A percentile compares a stretch with the other conserved stretches of the same genome.
Conservation (phyloP, 1,284 basidiomycete species). For the Polyporus tsugae region DNA sequence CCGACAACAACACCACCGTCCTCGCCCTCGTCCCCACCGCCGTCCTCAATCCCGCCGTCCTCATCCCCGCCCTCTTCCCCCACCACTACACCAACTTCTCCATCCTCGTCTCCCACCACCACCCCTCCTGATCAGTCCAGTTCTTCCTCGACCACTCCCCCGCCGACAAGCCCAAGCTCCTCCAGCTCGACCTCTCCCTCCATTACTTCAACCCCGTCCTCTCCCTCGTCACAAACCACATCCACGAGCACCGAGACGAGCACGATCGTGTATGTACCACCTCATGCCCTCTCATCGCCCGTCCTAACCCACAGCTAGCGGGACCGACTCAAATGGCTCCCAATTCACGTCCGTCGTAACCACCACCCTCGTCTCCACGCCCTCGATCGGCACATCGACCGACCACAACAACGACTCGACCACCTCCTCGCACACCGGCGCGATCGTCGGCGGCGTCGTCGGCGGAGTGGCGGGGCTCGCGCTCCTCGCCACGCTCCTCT, state of each 20-base stretch:
- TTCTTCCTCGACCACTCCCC: background rate
- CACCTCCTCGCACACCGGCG: conserved; percentile 42
- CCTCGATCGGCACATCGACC: conserved; percentile 18
- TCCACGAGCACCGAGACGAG: conserved; percentile 28
- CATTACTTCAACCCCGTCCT: background rate
- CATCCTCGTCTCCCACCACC: conserved; percentile 1
- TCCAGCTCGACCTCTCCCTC: conserved; percentile 5
- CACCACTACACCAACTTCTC: conserved; percentile 6
- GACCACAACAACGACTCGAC: conserved; percentile 15
- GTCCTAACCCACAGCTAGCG: conserved; percentile 24
- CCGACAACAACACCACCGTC: conserved; percentile 10
- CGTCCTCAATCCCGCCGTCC: too few relatives aligned
- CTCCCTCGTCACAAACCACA: conserved; percentile 18
- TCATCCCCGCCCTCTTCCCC: conserved; percentile 9
- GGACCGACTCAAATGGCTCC: conserved; percentile 36
- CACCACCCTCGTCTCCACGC: conserved; percentile 25
- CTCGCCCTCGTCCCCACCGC: background rate
- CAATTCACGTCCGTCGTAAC: conserved; percentile 36
- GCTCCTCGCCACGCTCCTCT: conserved; percentile 38
- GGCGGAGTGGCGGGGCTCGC: conserved; percentile 45
- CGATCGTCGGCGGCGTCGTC: conserved; percentile 51
- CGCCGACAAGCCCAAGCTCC: conserved; percentile 7
- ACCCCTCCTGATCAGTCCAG: background rate
- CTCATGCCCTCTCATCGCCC: background rate
- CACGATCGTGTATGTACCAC: conserved; percentile 31